phyloP scores from a whole-genome alignment of 371 early-diverging fungal species.

The Mortierella sp. region DNA sequence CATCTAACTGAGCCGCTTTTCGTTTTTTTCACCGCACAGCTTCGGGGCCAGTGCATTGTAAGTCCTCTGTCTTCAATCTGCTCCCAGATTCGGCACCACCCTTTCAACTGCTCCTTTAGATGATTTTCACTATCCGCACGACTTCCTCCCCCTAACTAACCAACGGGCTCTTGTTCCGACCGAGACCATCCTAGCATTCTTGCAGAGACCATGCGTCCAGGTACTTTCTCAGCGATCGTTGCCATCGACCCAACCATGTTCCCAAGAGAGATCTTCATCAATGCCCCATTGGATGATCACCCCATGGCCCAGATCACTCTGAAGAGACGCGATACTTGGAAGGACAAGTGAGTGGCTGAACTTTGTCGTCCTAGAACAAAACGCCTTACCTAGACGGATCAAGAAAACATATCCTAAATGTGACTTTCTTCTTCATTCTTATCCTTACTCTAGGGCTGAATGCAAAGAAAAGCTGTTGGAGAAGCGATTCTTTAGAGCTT shows the following conservation, averaged over 20 bases:
- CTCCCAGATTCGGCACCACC: too few relatives aligned
- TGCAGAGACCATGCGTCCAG: slow-evolving; percentile 39
- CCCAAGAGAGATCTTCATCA: slow-evolving; percentile 22
- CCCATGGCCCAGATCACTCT: slow-evolving; percentile 43
- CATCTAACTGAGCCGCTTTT: background rate
- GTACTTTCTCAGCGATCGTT: slow-evolving; percentile 44
- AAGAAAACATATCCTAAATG: background rate
- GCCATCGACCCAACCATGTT: slow-evolving; percentile 51
- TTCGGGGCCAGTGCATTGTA: slow-evolving; percentile 16
- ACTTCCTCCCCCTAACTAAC: background rate
- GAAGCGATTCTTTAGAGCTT: slow-evolving; percentile 22
- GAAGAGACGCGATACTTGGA: slow-evolving; percentile 41
- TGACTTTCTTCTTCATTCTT: background rate
- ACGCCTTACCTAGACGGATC: background rate
- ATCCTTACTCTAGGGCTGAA: slow-evolving; percentile 20
- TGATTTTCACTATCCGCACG: too few relatives aligned
- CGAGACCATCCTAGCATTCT: slow-evolving; percentile 15
- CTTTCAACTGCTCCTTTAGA: too few relatives aligned
- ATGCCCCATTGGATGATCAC: slow-evolving; percentile 26
- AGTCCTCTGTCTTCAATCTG: background rate
- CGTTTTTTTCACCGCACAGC: background rate
- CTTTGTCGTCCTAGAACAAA: too few relatives aligned
- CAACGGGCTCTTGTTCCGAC: too few relatives aligned
- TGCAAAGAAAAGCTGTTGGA: slow-evolving; percentile 18
- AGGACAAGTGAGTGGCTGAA: slow-evolving; percentile 22